phyloP scores from a whole-genome alignment of 805 yeast species.

The Kuraishia floccosa region DNA sequence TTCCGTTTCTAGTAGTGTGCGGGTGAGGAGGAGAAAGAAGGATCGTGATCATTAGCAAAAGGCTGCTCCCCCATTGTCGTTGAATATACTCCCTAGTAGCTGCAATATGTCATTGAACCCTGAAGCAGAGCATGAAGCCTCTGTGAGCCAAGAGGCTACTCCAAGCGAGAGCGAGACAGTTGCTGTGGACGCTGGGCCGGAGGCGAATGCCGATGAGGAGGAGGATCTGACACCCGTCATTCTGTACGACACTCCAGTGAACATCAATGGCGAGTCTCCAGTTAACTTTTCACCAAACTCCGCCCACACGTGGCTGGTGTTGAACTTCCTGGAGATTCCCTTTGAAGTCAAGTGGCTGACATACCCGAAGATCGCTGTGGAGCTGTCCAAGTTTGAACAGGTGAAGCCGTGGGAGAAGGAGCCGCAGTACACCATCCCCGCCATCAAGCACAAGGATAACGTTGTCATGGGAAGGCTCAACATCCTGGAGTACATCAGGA shows the following conservation, averaged over 20 bases:
- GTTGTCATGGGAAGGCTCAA: constrained; percentile 1
- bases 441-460: background rate
- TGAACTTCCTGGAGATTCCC: background rate
- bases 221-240: too few relatives aligned
- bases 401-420: constrained; percentile 1
- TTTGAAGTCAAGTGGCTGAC: background rate
- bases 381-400: background rate
- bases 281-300: background rate
- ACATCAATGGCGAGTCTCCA: background rate
- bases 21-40: too few relatives aligned
- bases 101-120: too few relatives aligned
- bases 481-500: constrained; percentile 1
- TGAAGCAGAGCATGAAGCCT: too few relatives aligned
- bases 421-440: constrained; percentile 1
- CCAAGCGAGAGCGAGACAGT: too few relatives aligned
- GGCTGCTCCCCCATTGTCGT: too few relatives aligned
- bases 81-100: too few relatives aligned
- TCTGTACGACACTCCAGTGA: background rate
- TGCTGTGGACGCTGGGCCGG: too few relatives aligned
- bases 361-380: constrained; percentile 1
- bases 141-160: too few relatives aligned
- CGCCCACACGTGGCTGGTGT: background rate
- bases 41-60: too few relatives aligned
- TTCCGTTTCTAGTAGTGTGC: too few relatives aligned
- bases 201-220: too few relatives aligned